Percentiles rank a stretch among this genome's conserved stretches.
Evolutionary conservation across 129 eudicot species (phyloP).

Genomic region (Oenanthe sinensis): DNA sequence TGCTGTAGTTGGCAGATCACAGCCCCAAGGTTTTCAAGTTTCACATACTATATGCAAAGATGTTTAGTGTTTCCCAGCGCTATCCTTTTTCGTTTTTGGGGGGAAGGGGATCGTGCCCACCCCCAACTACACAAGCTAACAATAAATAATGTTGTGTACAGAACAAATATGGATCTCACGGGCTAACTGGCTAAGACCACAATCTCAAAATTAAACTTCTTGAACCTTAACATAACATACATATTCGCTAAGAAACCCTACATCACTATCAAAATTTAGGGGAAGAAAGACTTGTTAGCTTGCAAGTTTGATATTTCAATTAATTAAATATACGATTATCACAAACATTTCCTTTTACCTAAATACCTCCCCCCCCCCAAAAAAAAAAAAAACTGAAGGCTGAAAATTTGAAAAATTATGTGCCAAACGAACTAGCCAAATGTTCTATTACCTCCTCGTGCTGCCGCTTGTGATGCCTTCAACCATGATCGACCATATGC

Average conservation of each 20-base stretch:
- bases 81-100: background rate
- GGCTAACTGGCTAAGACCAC: background rate
- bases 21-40: background rate
- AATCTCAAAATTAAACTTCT: background rate
- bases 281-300: too few relatives aligned
- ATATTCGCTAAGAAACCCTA: background rate
- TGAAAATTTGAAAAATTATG: background rate
- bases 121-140: background rate
- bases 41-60: background rate
- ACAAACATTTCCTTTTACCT: background rate
- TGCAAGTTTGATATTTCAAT: background rate
- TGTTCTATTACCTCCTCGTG: constrained; percentile 51
- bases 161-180: background rate
- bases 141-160: background rate
- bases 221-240: background rate
- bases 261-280: background rate
- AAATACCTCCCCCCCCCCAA: background rate
- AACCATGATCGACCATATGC: constrained; percentile 75
- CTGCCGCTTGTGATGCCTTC: constrained; percentile 67
- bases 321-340: background rate
- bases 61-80: background rate
- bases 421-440: background rate
- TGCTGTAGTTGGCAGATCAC: background rate
- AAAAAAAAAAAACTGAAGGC: background rate
- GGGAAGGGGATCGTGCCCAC: background rate